These are phyloP conservation scores for Aureobasidium melanogenum DNA, from an alignment of 2,329 filamentous ascomycete species.

Conservation along the genomic window DNA sequence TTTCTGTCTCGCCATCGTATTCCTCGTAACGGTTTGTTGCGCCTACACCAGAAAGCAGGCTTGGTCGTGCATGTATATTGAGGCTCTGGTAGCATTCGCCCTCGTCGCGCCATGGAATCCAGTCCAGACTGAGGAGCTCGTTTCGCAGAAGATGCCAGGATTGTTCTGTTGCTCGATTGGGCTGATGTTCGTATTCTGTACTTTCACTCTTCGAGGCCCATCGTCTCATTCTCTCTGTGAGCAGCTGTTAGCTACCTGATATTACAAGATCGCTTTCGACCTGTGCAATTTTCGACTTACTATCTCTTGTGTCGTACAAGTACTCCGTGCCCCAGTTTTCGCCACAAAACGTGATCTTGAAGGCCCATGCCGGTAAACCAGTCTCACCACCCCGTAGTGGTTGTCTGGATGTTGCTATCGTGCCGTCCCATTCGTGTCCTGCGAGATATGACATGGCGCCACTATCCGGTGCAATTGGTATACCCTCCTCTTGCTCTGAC, in stretches of 20 bases:
- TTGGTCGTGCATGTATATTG: slow-evolving; percentile 8
- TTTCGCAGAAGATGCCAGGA: not conserved
- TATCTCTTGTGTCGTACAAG: slow-evolving; percentile 10
- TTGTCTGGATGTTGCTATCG: slow-evolving; percentile 4
- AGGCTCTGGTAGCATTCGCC: not conserved
- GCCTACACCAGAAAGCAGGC: not conserved
- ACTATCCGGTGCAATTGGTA: slow-evolving; percentile 11
- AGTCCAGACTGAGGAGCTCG: slow-evolving; percentile 7
- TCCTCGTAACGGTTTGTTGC: not conserved
- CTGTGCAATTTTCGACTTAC: not conserved
- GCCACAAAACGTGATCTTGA: slow-evolving; percentile 11
- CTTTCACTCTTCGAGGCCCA: slow-evolving; percentile 1
- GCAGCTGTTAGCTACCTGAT: not conserved
- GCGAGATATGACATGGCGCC: slow-evolving; percentile 11
- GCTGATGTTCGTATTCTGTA: slow-evolving; percentile 8
- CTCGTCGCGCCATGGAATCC: slow-evolving; percentile 11
- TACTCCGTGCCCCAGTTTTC: slow-evolving; percentile 6
- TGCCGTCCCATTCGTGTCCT: slow-evolving; percentile 3
- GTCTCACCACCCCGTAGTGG: slow-evolving; percentile 8
- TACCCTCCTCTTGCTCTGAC: slow-evolving; percentile 5
- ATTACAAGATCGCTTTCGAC: not conserved
- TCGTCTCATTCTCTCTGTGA: not conserved
- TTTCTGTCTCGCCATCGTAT: not conserved
- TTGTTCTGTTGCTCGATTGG: not conserved
- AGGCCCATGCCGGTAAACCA: slow-evolving; percentile 8